These are phyloP conservation scores for Zelopaecilomyces penicillatus DNA, from an alignment of 2,329 filamentous ascomycete genomes.

Conservation along the genomic window DNA sequence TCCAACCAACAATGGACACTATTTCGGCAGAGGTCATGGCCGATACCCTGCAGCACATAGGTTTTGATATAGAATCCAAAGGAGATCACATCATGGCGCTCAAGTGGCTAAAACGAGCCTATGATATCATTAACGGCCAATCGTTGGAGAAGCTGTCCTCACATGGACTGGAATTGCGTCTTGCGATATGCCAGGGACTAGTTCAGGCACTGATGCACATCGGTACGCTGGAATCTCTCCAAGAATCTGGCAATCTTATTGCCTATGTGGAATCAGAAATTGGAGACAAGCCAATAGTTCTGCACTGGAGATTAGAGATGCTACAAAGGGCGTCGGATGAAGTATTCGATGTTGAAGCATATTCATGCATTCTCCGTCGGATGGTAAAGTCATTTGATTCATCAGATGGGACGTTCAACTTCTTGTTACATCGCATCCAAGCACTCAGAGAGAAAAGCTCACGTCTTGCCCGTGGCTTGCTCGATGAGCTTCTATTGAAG, in stretches of 20 bases:
- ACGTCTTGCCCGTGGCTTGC: constrained; percentile 36
- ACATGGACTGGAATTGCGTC: constrained; percentile 54
- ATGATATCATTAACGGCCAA: constrained; percentile 47
- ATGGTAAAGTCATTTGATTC: constrained; percentile 54
- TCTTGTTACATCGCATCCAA: constrained; percentile 59
- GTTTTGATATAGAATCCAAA: constrained; percentile 47
- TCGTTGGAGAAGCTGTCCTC: constrained; percentile 47
- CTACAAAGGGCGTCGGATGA: constrained; percentile 42
- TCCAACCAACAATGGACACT: constrained; percentile 33
- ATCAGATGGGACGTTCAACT: constrained; percentile 55
- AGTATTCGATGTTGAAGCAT: constrained; percentile 39
- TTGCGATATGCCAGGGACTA: constrained; percentile 57
- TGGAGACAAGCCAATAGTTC: constrained; percentile 55
- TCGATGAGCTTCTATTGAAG: constrained; percentile 57
- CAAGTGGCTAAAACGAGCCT: constrained; percentile 67
- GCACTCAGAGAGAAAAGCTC: constrained; percentile 51
- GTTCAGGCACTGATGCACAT: constrained; percentile 47
- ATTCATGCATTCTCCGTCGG: constrained; percentile 45
- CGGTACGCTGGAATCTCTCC: constrained; percentile 33
- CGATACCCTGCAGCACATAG: constrained; percentile 65
- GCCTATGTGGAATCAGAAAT: constrained; percentile 53
- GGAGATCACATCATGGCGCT: constrained; percentile 46
- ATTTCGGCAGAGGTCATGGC: constrained; percentile 51
- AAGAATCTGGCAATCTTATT: constrained; percentile 50
- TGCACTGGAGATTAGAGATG: constrained; percentile 61